A percentile compares a stretch with the other conserved stretches of the same genome.
These are phyloP conservation scores for Emergomyces orientalis DNA, from an alignment of 2,329 filamentous ascomycete genomes.

Conservation along the genomic window DNA sequence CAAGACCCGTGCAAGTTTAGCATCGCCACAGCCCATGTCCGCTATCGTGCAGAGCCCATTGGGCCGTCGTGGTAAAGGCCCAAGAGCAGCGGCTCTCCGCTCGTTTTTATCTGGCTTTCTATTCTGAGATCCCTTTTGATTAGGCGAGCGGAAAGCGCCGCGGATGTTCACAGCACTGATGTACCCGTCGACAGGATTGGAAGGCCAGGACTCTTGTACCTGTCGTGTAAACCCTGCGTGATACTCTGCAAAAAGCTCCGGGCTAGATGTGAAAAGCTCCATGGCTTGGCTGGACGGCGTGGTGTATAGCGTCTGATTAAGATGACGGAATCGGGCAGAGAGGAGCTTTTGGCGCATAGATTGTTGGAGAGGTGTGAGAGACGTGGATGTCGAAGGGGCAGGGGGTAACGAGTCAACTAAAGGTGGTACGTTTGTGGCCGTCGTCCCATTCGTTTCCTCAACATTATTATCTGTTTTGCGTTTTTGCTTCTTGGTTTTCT, in stretches of 20 bases:
- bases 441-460: constrained; percentile 21
- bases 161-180: constrained; percentile 60
- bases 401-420: constrained; percentile 17
- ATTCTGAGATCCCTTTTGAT: constrained; percentile 29
- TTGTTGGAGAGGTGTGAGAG: constrained; percentile 83
- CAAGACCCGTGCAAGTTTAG: constrained; percentile 63
- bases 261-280: constrained; percentile 69
- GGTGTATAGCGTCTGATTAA: constrained; percentile 95
- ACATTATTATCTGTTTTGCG: constrained; percentile 20
- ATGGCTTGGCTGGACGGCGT: constrained; percentile 78
- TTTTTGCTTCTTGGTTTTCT: constrained; percentile 12
- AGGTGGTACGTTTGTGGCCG: not conserved
- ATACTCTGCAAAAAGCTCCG: constrained; percentile 93
- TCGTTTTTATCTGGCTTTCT: constrained; percentile 24
- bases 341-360: constrained; percentile 93
- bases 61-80: constrained; percentile 58
- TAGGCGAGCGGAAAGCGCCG: constrained; percentile 43
- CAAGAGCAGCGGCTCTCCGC: constrained; percentile 16
- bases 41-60: constrained; percentile 67
- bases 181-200: constrained; percentile 89
- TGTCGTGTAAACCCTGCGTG: constrained; percentile 94
- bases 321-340: constrained; percentile 89
- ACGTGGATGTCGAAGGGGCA: constrained; percentile 40
- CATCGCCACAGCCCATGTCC: constrained; percentile 90
- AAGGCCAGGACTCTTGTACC: constrained; percentile 82